Percentiles rank a stretch among this genome's conserved stretches.
These are phyloP conservation scores for Hyaloscypha bicolor DNA, from an alignment of 495 filamentous ascomycete genomes.

Conservation along the genomic window DNA sequence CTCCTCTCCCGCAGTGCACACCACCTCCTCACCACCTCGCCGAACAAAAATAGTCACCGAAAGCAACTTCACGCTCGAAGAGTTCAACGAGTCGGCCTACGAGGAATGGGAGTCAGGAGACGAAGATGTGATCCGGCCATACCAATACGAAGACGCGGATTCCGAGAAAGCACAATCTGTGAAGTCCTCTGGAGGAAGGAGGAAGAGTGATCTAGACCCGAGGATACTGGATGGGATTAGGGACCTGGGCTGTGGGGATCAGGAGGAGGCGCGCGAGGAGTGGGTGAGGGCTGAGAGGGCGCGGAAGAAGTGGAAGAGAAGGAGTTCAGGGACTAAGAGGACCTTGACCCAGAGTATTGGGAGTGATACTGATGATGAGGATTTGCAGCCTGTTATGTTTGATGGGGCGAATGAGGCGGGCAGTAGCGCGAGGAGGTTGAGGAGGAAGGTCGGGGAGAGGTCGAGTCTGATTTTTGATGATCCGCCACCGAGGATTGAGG, in stretches of 20 bases:
- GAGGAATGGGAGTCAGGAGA: conserved; percentile 28
- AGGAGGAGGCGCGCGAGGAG: conserved; percentile 21
- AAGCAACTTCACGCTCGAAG: conserved; percentile 32
- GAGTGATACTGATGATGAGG: conserved; percentile 54
- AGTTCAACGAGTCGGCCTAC: conserved; percentile 28
- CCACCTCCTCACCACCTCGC: conserved; percentile 10
- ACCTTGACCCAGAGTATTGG: conserved; percentile 54
- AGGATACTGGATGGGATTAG: conserved; percentile 13
- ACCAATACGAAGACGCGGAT: conserved; percentile 34
- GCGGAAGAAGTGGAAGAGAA: conserved; percentile 42
- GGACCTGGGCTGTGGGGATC: conserved; percentile 19
- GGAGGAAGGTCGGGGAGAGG: conserved; percentile 49
- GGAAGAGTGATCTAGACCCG: conserved; percentile 21
- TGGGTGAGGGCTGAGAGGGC: conserved; percentile 20
- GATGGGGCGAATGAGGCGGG: conserved; percentile 40
- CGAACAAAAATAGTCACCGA: conserved; percentile 16
- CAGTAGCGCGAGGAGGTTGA: conserved; percentile 47
- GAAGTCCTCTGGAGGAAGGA: not conserved
- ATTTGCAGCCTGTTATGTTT: conserved; percentile 43
- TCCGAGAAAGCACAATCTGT: conserved; percentile 24
- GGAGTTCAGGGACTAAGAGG: conserved; percentile 56
- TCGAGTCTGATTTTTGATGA: conserved; percentile 52
- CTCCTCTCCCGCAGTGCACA: conserved; percentile 18
- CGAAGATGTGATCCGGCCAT: conserved; percentile 29
- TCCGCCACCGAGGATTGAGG: conserved; percentile 52